phyloP scores from a whole-genome alignment of 208 protist species.

The Borovskyia barvae region DNA sequence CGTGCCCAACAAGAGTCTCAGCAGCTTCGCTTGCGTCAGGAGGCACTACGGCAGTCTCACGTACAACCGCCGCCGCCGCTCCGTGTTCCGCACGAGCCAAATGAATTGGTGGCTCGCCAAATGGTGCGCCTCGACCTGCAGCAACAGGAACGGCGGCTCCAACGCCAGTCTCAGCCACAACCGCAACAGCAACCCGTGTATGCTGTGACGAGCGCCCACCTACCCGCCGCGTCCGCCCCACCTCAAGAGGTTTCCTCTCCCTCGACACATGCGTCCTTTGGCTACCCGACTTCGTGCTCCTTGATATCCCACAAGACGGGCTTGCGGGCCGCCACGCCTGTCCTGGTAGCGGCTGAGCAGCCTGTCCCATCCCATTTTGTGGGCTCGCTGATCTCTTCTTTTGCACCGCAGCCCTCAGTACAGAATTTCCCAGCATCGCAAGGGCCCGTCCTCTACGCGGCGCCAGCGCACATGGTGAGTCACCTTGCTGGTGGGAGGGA shows the following conservation, averaged over 20 bases:
- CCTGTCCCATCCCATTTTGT: neutral
- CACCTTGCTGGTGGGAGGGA: slow-evolving; percentile 1
- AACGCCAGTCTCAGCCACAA: slow-evolving; percentile 4
- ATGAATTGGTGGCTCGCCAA: too few relatives aligned
- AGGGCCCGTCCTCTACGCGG: slow-evolving; percentile 1
- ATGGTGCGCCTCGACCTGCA: too few relatives aligned
- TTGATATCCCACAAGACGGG: neutral
- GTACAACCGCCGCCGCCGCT: too few relatives aligned
- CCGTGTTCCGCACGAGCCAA: too few relatives aligned
- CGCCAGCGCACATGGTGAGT: slow-evolving; percentile 1
- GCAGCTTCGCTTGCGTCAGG: too few relatives aligned
- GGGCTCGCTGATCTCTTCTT: slow-evolving; percentile 9
- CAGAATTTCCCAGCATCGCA: slow-evolving; percentile 6
- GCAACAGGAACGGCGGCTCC: neutral
- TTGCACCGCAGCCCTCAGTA: slow-evolving; percentile 1
- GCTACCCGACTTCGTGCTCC: slow-evolving; percentile 23
- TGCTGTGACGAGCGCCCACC: slow-evolving; percentile 4
- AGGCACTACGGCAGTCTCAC: too few relatives aligned
- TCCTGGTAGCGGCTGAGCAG: slow-evolving; percentile 10
- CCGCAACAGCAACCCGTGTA: slow-evolving; percentile 15
- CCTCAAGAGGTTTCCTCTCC: slow-evolving; percentile 1
- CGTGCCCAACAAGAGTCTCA: neutral
- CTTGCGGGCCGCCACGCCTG: neutral
- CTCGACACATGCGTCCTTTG: neutral
- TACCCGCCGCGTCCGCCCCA: neutral